A percentile compares a stretch with the other conserved stretches of the same genome.
phyloP scores from a whole-genome alignment of 768 basidiomycete genomes.

The Rhodotorula sphaerocarpa region DNA sequence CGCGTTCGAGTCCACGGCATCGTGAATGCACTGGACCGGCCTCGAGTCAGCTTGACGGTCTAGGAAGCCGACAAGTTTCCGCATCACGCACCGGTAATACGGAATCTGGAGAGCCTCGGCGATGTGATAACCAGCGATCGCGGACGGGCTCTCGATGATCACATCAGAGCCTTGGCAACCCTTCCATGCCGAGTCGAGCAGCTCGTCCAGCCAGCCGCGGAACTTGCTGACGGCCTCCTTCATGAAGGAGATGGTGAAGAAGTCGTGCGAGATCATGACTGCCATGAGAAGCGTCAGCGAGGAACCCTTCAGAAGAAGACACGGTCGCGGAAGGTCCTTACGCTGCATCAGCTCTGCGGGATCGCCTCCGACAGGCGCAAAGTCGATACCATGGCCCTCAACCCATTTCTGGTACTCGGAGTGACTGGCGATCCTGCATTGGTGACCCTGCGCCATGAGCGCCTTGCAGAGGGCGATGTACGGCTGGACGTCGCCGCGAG shows the following conservation, averaged over 20 bases:
- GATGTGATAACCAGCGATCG: slow-evolving; percentile 95
- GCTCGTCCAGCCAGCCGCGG: slow-evolving; percentile 94
- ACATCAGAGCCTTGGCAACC: slow-evolving; percentile 87
- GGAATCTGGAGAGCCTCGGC: slow-evolving; percentile 89
- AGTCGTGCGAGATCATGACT: slow-evolving; percentile 96
- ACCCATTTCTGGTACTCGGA: slow-evolving; percentile 86
- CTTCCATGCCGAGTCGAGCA: slow-evolving; percentile 89
- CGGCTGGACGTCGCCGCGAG: slow-evolving; percentile 93
- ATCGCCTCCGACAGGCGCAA: slow-evolving; percentile 87
- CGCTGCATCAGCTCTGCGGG: slow-evolving; percentile 88
- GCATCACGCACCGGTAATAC: slow-evolving; percentile 57
- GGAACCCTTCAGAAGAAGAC: background rate
- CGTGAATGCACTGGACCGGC: slow-evolving; percentile 59
- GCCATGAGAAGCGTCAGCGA: background rate
- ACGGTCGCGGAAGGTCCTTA: background rate
- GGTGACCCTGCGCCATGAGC: slow-evolving; percentile 79
- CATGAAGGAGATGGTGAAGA: slow-evolving; percentile 88
- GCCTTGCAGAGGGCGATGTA: slow-evolving; percentile 94
- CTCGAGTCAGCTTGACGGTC: no score
- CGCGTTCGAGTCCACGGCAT: slow-evolving; percentile 97
- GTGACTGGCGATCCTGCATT: slow-evolving; percentile 83
- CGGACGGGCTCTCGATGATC: slow-evolving; percentile 87
- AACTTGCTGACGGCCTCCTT: slow-evolving; percentile 81
- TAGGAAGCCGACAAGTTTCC: background rate
- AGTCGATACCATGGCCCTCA: slow-evolving; percentile 77